Evolutionary conservation across 805 yeast genomes (phyloP).

Genomic region (Allodekkera sacchari): DNA sequence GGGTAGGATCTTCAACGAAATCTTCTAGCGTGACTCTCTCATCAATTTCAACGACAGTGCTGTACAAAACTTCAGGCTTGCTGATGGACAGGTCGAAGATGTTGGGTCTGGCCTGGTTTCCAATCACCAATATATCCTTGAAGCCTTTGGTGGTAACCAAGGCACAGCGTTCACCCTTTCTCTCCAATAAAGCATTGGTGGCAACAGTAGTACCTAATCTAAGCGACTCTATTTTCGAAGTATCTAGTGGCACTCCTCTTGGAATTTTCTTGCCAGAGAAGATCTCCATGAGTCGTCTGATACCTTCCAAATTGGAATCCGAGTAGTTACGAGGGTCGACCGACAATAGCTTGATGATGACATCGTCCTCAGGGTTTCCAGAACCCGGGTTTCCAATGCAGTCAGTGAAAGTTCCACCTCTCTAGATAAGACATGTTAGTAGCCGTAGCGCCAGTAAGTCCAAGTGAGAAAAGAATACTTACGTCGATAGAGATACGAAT

Average conservation of each 20-base stretch:
- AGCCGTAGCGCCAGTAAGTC: too few species aligned
- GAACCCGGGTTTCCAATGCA: slow-evolving; percentile 46
- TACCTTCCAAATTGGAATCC: slow-evolving; percentile 93
- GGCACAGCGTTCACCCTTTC: slow-evolving; percentile 87
- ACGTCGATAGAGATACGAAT: too few species aligned
- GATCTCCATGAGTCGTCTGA: slow-evolving; percentile 64
- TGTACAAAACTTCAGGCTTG: slow-evolving; percentile 65
- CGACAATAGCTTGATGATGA: slow-evolving; percentile 70
- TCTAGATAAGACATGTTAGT: too few species aligned
- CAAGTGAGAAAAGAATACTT: too few species aligned
- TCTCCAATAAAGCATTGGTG: slow-evolving; percentile 85
- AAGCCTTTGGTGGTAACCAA: slow-evolving; percentile 84
- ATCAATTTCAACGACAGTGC: slow-evolving; percentile 73
- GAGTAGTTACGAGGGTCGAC: slow-evolving; percentile 82
- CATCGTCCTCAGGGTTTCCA: slow-evolving; percentile 44
- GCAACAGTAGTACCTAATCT: slow-evolving; percentile 96
- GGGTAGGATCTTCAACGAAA: slow-evolving; percentile 64
- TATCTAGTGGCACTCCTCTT: slow-evolving; percentile 50
- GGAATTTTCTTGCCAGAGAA: slow-evolving; percentile 49
- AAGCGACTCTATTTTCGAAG: slow-evolving; percentile 55
- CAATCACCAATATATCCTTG: slow-evolving; percentile 72
- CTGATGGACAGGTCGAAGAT: slow-evolving; percentile 76
- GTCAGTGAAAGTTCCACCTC: slow-evolving; percentile 94
- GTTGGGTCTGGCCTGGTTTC: slow-evolving; percentile 86
- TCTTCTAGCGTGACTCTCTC: slow-evolving; percentile 85